Evolutionary conservation across 73 alveolate species (phyloP).

Genomic region (Effrenium voratum): DNA sequence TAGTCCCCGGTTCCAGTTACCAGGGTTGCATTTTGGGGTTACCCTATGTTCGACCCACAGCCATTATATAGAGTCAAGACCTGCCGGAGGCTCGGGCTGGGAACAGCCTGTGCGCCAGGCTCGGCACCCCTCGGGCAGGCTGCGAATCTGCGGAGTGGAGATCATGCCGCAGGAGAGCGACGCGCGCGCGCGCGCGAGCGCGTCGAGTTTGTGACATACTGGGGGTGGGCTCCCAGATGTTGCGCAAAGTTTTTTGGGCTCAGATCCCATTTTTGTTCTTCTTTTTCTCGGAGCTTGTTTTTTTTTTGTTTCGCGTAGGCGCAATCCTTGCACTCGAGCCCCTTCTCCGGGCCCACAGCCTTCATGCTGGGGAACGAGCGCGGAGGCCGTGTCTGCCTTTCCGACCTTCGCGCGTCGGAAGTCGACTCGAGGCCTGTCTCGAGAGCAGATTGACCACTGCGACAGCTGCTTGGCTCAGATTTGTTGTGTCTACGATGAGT

Average conservation of each 20-base stretch:
- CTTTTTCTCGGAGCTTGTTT: no score
- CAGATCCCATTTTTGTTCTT: not conserved
- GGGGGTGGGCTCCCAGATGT: no score
- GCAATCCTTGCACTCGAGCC: constrained; percentile 48
- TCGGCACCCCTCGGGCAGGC: constrained; percentile 70
- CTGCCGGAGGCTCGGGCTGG: no score
- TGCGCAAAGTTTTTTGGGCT: not conserved
- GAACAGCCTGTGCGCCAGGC: no score
- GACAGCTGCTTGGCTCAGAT: constrained; percentile 26
- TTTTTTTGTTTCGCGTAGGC: constrained; percentile 6
- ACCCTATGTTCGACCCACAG: no score
- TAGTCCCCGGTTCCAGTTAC: no score
- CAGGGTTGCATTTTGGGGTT: no score
- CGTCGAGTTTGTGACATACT: no score
- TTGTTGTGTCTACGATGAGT: not conserved
- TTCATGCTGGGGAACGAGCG: constrained; percentile 78
- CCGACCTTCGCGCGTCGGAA: no score
- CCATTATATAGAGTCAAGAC: no score
- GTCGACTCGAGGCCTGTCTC: constrained; percentile 65
- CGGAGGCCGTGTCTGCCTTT: constrained; percentile 61
- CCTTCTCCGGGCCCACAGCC: constrained; percentile 84
- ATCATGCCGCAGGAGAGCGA: constrained; percentile 37
- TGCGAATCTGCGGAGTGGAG: constrained; percentile 70
- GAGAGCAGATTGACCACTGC: constrained; percentile 81
- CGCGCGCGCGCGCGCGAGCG: not conserved